These are phyloP conservation scores for Fusarium chlamydosporum DNA, from an alignment of 2,329 filamentous ascomycete species.

Conservation along the genomic window DNA sequence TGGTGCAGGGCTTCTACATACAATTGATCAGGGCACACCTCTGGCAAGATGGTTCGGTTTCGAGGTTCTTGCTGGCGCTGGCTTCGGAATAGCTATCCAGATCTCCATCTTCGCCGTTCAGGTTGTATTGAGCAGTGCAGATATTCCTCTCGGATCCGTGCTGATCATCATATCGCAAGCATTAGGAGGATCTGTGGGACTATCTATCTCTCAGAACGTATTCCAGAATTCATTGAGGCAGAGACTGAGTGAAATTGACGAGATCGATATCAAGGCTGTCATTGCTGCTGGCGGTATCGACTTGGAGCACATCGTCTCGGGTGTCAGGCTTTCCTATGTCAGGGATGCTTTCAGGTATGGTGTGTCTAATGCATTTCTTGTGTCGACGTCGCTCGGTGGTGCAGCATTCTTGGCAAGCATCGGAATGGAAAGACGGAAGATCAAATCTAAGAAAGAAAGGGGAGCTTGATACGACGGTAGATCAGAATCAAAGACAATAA, in stretches of 20 bases:
- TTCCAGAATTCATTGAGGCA: slow-evolving; percentile 36
- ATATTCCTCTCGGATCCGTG: slow-evolving; percentile 61
- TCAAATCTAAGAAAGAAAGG: slow-evolving; percentile 29
- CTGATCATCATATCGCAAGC: slow-evolving; percentile 62
- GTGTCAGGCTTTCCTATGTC: slow-evolving; percentile 19
- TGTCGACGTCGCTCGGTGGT: slow-evolving; percentile 39
- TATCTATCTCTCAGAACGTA: slow-evolving; percentile 42
- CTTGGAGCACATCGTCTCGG: slow-evolving; percentile 33
- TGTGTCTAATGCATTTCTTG: slow-evolving; percentile 41
- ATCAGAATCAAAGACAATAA: not conserved
- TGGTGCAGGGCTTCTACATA: slow-evolving; percentile 33
- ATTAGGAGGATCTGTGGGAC: slow-evolving; percentile 56
- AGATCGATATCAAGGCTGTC: slow-evolving; percentile 22
- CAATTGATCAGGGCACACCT: slow-evolving; percentile 52
- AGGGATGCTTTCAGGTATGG: slow-evolving; percentile 34
- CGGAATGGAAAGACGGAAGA: slow-evolving; percentile 39
- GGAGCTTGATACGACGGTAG: not conserved
- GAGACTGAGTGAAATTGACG: slow-evolving; percentile 18
- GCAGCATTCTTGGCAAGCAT: slow-evolving; percentile 39
- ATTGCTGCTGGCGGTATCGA: slow-evolving; percentile 35
- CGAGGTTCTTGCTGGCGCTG: slow-evolving; percentile 60
- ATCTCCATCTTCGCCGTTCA: slow-evolving; percentile 61
- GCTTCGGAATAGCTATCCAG: slow-evolving; percentile 60
- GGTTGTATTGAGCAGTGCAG: slow-evolving; percentile 57
- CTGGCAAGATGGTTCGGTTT: slow-evolving; percentile 60